Evolutionary conservation across 129 eudicot genomes (phyloP).

Genomic region (Kitagawia praeruptora): DNA sequence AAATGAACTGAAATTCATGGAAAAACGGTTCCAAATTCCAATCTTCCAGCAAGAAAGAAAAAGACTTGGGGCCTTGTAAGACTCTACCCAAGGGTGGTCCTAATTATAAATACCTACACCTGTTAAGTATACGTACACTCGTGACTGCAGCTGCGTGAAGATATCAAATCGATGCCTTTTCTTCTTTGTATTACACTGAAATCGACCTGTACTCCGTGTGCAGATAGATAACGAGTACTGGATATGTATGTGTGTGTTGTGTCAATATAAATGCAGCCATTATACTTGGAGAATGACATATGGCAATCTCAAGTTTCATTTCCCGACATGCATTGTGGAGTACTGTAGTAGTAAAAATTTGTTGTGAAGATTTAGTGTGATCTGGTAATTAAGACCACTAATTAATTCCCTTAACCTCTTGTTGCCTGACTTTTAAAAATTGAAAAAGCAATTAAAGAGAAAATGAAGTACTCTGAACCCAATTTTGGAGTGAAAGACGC

Average conservation of each 20-base stretch:
- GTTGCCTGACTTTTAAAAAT: no score
- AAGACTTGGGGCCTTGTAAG: neutral
- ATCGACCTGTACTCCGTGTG: neutral
- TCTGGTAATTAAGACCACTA: no score
- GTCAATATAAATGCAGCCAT: constrained; percentile 4
- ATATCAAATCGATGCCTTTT: neutral
- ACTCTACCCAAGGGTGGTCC: neutral
- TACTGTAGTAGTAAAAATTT: no score
- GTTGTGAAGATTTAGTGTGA: no score
- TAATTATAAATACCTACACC: neutral
- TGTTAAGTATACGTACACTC: neutral
- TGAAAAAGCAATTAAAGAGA: no score
- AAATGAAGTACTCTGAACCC: no score
- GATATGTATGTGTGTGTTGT: neutral
- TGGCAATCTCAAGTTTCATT: neutral
- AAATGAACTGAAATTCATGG: neutral
- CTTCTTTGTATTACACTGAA: neutral
- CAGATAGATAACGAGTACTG: neutral
- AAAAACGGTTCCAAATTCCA: neutral
- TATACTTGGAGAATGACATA: constrained; percentile 10
- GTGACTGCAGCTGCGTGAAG: neutral
- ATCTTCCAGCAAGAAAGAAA: neutral
- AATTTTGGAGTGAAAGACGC: no score
- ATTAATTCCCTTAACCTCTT: no score
- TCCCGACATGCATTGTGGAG: neutral